phyloP scores from a whole-genome alignment of 2,329 filamentous ascomycete genomes.

The Fonsecaea pugnacius region DNA sequence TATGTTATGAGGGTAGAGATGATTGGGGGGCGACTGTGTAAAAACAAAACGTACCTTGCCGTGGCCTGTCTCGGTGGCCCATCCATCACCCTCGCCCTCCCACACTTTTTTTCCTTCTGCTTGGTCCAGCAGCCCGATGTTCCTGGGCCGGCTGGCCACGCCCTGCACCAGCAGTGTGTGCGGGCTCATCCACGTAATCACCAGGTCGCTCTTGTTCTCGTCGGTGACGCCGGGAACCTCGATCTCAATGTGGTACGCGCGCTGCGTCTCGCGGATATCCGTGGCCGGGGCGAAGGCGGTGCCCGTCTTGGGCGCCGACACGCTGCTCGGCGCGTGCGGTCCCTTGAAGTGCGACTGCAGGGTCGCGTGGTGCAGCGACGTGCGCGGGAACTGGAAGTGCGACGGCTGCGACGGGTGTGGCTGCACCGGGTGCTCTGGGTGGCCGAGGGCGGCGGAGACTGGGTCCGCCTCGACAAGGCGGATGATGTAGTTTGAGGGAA shows the following conservation, averaged over 20 bases:
- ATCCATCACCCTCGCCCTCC: conserved; percentile 31
- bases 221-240: conserved; percentile 30
- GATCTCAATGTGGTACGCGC: conserved; percentile 34
- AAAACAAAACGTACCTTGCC: conserved; percentile 22
- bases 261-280: conserved; percentile 31
- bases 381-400: conserved; percentile 32
- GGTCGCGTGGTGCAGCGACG: conserved; percentile 30
- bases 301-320: conserved; percentile 15
- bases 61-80: conserved; percentile 29
- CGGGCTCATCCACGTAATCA: conserved; percentile 32
- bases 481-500: conserved; percentile 33
- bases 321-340: conserved; percentile 28
- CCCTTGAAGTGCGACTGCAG: conserved; percentile 31
- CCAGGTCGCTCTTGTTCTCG: conserved; percentile 28
- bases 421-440: conserved; percentile 19
- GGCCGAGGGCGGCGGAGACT: neutral
- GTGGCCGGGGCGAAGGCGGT: conserved; percentile 27
- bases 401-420: conserved; percentile 29
- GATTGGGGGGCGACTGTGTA: neutral
- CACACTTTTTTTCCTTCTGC: conserved; percentile 26
- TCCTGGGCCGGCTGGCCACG: conserved; percentile 21
- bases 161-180: conserved; percentile 34
- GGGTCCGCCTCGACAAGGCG: conserved; percentile 30
- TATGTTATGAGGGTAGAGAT: neutral
- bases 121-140: conserved; percentile 29